Percentiles rank a stretch among this genome's conserved stretches.
Evolutionary conservation across 2,329 filamentous ascomycete species (phyloP).

Genomic region (Penicillium freii): DNA sequence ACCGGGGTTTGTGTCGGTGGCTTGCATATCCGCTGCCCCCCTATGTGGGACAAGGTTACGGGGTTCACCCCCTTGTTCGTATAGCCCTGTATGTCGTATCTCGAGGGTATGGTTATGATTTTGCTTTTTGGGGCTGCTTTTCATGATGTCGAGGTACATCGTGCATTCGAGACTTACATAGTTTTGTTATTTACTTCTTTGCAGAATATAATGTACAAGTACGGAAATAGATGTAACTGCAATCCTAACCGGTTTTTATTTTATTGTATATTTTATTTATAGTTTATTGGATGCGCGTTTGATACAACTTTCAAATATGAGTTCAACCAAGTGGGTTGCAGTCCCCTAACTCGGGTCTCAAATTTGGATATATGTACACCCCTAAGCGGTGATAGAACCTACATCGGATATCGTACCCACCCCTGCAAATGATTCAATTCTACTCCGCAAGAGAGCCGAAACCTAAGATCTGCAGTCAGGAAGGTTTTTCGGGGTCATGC

Average conservation of each 20-base stretch:
- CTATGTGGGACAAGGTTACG: not conserved
- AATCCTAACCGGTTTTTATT: not conserved
- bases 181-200: not conserved
- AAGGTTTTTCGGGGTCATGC: not conserved
- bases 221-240: not conserved
- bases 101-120: not conserved
- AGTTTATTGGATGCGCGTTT: not conserved
- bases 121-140: not conserved
- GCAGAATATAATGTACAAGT: not conserved
- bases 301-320: not conserved
- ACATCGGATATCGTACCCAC: not conserved
- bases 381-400: too few species aligned
- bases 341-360: not conserved
- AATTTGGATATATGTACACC: not conserved
- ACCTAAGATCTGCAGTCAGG: not conserved
- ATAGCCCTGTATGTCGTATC: not conserved
- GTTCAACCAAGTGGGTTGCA: not conserved
- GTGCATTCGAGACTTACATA: not conserved
- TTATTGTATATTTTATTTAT: not conserved
- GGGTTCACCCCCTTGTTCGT: not conserved
- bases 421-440: not conserved
- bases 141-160: not conserved
- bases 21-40: slow-evolving; percentile 9
- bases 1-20: slow-evolving; percentile 1
- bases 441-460: not conserved